phyloP scores from a whole-genome alignment of 2,329 filamentous ascomycete species.

The Verticillium zaregamsianum region DNA sequence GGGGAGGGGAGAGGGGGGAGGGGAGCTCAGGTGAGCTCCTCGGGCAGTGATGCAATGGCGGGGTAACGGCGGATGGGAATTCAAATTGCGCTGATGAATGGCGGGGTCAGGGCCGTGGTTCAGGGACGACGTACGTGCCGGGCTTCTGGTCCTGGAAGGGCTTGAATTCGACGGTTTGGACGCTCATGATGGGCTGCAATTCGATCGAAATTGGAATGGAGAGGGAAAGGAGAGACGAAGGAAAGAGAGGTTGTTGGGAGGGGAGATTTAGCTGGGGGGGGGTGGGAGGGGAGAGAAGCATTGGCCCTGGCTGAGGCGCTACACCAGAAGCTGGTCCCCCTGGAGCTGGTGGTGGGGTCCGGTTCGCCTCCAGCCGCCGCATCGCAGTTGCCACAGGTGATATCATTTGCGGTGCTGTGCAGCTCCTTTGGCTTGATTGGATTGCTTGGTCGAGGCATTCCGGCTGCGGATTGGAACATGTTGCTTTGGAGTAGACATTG shows the following conservation, averaged over 20 bases:
- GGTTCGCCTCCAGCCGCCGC: neutral
- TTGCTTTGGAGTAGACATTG: too few relatives aligned
- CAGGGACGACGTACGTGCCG: conserved; percentile 76
- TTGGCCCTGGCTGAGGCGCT: neutral
- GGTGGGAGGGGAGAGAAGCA: neutral
- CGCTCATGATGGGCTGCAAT: conserved; percentile 52
- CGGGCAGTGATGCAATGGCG: conserved; percentile 17
- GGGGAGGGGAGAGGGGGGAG: conserved; percentile 5
- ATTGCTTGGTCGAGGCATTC: too few relatives aligned
- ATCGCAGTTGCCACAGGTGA: neutral
- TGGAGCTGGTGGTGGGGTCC: neutral
- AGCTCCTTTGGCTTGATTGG: neutral
- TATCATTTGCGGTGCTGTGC: neutral
- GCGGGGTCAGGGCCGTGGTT: neutral
- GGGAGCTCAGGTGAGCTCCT: neutral
- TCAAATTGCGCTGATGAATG: conserved; percentile 12
- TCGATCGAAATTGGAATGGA: conserved; percentile 3
- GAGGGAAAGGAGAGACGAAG: neutral
- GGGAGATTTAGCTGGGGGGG: neutral
- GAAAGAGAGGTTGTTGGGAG: neutral
- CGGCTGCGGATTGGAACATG: too few relatives aligned
- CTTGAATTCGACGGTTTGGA: conserved; percentile 75
- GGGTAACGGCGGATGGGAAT: conserved; percentile 21
- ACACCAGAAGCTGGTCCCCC: neutral
- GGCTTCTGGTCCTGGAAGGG: conserved; percentile 97